Percentiles rank a stretch among this genome's conserved stretches.
Conservation (phyloP, 371 early-diverging fungal genomes). For the Saksenaea vasiformis region DNA sequence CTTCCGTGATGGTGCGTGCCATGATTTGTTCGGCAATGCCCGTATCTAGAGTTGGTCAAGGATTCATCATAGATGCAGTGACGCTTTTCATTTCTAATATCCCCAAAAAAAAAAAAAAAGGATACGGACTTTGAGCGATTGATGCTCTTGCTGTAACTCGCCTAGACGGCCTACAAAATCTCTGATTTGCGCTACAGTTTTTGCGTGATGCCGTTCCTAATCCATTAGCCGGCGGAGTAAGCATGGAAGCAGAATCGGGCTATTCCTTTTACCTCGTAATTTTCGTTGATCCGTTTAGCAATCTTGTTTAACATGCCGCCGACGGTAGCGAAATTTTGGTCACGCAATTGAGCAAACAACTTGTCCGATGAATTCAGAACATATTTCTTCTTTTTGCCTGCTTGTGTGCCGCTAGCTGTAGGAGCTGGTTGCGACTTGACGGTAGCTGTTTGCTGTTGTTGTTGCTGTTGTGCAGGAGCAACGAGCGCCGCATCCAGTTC, state of each 20-base stretch:
- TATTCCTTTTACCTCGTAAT: slow-evolving; percentile 68
- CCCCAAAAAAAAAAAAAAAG: slow-evolving; percentile 6
- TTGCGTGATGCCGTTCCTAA: slow-evolving; percentile 80
- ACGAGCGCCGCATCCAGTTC: slow-evolving; percentile 58
- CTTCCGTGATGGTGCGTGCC: slow-evolving; percentile 74
- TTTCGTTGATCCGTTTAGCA: slow-evolving; percentile 80
- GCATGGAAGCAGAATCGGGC: not conserved
- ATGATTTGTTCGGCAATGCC: slow-evolving; percentile 84
- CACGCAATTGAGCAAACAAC: slow-evolving; percentile 79
- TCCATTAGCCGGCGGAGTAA: not conserved
- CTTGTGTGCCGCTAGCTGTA: slow-evolving; percentile 19
- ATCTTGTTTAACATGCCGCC: slow-evolving; percentile 79
- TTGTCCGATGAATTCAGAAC: slow-evolving; percentile 79
- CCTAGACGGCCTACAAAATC: slow-evolving; percentile 88
- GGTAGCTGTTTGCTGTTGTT: slow-evolving; percentile 15
- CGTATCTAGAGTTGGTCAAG: slow-evolving; percentile 60
- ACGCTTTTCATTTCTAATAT: not conserved
- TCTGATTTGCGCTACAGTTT: slow-evolving; percentile 85
- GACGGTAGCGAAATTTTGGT: slow-evolving; percentile 89
- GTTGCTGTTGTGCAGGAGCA: slow-evolving; percentile 30
- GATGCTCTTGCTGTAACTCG: slow-evolving; percentile 81
- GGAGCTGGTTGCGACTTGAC: slow-evolving; percentile 15
- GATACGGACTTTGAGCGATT: slow-evolving; percentile 76
- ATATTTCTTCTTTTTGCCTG: slow-evolving; percentile 75
- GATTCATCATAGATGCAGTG: not conserved